Conservation (phyloP, 768 basidiomycete genomes). For the Termitomyces heimii region DNA sequence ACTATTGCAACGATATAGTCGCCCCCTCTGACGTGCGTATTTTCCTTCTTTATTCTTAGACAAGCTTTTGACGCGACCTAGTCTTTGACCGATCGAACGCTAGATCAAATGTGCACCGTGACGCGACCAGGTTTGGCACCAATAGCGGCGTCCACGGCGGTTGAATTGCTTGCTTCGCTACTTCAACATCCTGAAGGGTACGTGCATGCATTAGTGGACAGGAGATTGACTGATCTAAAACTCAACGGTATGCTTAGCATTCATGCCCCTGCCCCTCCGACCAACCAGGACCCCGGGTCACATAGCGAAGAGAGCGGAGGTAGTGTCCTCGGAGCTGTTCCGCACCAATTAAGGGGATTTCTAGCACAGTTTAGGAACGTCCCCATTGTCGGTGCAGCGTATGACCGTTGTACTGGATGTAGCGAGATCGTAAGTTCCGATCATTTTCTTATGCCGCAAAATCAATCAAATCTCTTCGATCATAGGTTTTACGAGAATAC, state of each 20-base stretch:
- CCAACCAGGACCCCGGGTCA: constrained; percentile 23
- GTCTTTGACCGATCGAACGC: constrained; percentile 72
- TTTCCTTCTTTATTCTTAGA: neutral
- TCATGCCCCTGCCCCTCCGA: constrained; percentile 67
- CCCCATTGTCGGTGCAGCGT: constrained; percentile 82
- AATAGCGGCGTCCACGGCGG: constrained; percentile 87
- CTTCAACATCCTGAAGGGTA: constrained; percentile 89
- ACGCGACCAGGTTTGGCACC: constrained; percentile 92
- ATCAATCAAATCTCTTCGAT: neutral
- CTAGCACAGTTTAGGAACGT: constrained; percentile 83
- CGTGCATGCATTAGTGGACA: neutral
- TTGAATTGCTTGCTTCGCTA: constrained; percentile 85
- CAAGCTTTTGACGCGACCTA: neutral
- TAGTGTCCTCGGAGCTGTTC: constrained; percentile 79
- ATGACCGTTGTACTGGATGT: constrained; percentile 86
- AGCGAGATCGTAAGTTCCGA: constrained; percentile 56
- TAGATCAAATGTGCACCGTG: constrained; percentile 99
- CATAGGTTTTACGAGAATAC: constrained; percentile 77
- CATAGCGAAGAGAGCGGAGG: constrained; percentile 25
- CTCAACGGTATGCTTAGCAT: constrained; percentile 16
- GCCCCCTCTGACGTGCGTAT: constrained; percentile 81
- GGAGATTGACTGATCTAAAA: neutral
- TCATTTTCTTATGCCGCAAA: neutral
- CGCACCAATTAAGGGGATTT: constrained; percentile 92
- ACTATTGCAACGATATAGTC: constrained; percentile 98